phyloP scores from a whole-genome alignment of 2,329 filamentous ascomycete species.

The Colletotrichum endophyticum region DNA sequence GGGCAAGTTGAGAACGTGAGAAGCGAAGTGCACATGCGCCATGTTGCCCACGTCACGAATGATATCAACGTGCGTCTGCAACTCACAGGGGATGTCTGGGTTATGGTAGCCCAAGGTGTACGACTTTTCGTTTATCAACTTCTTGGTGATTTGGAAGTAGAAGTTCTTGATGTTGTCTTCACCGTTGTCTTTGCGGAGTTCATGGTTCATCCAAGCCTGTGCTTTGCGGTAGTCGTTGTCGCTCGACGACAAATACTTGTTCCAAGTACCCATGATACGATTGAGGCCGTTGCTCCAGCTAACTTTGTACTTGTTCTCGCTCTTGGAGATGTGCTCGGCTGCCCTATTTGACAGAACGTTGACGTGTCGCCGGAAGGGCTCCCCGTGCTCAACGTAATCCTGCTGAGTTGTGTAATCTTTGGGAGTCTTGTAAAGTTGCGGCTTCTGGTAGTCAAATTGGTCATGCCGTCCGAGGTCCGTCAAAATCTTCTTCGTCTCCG shows the following conservation, averaged over 20 bases:
- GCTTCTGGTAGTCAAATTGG: slow-evolving; percentile 73
- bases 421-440: slow-evolving; percentile 38
- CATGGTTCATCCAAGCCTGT: slow-evolving; percentile 58
- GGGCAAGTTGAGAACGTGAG: slow-evolving; percentile 68
- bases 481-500: slow-evolving; percentile 75
- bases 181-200: slow-evolving; percentile 61
- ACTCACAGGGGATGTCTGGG: slow-evolving; percentile 20
- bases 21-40: slow-evolving; percentile 67
- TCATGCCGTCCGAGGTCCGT: slow-evolving; percentile 69
- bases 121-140: slow-evolving; percentile 68
- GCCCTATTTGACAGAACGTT: slow-evolving; percentile 66
- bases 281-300: slow-evolving; percentile 68
- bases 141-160: slow-evolving; percentile 65
- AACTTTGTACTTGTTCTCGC: slow-evolving; percentile 66
- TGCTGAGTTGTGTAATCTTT: neutral
- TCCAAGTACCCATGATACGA: slow-evolving; percentile 60
- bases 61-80: slow-evolving; percentile 67
- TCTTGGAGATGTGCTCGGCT: slow-evolving; percentile 65
- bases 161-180: slow-evolving; percentile 67
- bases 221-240: slow-evolving; percentile 52
- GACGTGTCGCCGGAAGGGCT: slow-evolving; percentile 36
- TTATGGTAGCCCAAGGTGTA: slow-evolving; percentile 56
- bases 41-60: slow-evolving; percentile 74
- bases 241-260: slow-evolving; percentile 59
- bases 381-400: neutral